Percentiles rank a stretch among this genome's conserved stretches.
These are phyloP conservation scores for Eucalyptus sp. DNA, from an alignment of 345 rosid species.

Conservation along the genomic window DNA sequence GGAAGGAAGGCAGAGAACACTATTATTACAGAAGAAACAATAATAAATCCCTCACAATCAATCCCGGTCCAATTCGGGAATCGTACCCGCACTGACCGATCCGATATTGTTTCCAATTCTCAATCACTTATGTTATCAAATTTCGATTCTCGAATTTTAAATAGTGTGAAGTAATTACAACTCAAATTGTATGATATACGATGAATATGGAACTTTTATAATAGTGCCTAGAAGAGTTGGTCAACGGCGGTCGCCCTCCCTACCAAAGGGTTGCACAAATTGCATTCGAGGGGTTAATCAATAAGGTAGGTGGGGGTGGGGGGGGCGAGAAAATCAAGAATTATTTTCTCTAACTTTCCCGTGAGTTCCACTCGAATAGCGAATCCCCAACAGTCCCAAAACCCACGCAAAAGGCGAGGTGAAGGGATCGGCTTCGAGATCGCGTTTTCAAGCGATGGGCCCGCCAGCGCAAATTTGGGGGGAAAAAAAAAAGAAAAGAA, in stretches of 20 bases:
- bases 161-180: accelerated
- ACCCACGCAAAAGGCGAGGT: neutral
- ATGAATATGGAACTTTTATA: neutral
- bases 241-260: neutral
- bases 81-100: too few species aligned
- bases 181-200: accelerated
- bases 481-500: too few species aligned
- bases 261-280: neutral
- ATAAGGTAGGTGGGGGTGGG: neutral
- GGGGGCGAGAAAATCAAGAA: neutral
- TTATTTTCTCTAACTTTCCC: neutral
- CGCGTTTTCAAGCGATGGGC: neutral
- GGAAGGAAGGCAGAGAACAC: neutral
- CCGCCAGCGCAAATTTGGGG: neutral
- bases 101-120: accelerated
- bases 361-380: neutral
- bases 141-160: neutral
- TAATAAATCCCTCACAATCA: neutral
- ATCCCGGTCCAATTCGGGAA: accelerated
- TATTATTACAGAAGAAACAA: neutral
- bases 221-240: neutral
- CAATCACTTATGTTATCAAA: accelerated
- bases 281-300: neutral
- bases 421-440: neutral
- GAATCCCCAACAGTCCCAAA: neutral